Percentiles rank a stretch among this genome's conserved stretches.
phyloP scores from a whole-genome alignment of 768 basidiomycete species.

The Lentinula aciculospora region DNA sequence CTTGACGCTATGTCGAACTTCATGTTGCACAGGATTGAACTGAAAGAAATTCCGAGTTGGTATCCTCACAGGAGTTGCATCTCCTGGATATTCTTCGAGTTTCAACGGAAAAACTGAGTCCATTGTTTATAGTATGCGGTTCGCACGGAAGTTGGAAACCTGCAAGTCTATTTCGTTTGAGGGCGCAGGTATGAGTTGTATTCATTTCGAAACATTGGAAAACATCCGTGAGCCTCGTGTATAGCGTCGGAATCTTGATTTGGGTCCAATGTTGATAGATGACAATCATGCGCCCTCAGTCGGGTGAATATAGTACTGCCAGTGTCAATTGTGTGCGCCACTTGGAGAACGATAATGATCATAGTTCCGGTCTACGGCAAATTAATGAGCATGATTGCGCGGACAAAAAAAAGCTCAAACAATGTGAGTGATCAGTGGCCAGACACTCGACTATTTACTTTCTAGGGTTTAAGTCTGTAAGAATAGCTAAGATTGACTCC shows the following conservation, averaged over 20 bases:
- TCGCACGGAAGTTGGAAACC: not conserved
- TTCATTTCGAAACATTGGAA: not conserved
- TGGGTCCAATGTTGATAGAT: not conserved
- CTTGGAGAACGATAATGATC: not conserved
- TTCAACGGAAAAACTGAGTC: not conserved
- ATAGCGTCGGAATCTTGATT: not conserved
- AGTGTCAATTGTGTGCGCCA: not conserved
- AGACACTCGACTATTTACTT: not conserved
- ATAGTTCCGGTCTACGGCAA: no score
- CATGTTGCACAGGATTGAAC: not conserved
- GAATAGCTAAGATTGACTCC: not conserved
- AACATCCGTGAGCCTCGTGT: conserved; percentile 2
- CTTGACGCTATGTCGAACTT: not conserved
- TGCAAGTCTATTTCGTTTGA: not conserved
- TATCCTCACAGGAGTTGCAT: not conserved
- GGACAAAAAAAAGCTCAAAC: not conserved
- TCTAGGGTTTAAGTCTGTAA: not conserved
- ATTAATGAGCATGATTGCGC: no score
- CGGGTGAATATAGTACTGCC: not conserved
- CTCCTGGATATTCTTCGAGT: not conserved
- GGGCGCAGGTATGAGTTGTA: not conserved
- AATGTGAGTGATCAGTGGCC: not conserved
- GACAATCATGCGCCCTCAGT: not conserved
- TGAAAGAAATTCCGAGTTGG: not conserved
- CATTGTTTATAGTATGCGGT: not conserved